Base-by-base conservation (phyloP, 1,139 yeast genomes). In the Magnusiomyces paraingens region DNA sequence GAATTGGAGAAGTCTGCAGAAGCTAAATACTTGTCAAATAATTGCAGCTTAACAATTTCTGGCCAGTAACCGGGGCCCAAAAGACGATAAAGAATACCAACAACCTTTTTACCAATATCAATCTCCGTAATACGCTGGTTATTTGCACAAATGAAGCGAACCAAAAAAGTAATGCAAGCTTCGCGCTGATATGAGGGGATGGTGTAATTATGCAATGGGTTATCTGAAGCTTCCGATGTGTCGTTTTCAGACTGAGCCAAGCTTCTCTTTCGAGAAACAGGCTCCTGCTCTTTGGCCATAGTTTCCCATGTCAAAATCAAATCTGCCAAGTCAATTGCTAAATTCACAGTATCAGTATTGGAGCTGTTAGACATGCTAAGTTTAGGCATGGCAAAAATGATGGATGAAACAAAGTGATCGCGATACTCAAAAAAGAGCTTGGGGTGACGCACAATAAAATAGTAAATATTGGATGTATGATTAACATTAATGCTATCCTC, bases 341-440 rank as follows among this genome's bases (percentile, higher is more conserved):
- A 72, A 0, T 81, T 77, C 66, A 89, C 96, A 62, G 86, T 87
- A 60, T 91, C 98, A 12, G 83, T 68, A 0, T 93, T 86, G 2
- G 95, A 84, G 62, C 85, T 88, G 6, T 93, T 83, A 64, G 86
- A 75, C 53, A 88, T 83, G 1, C 96, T 88, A 55, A 93, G 74
- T 66, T 91, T 90, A 22, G 96, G 96, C 91, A 94, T 86, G 1
- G 96, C 96, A n/a, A 94, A 82, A 52, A 93, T 87, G 53, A 93
- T 86, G 59, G 86, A 88, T 1, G 96, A 86, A 56, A 90, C 82
- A 64, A 91, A 93, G 59, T 89, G 90, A 62, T 90, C 97, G 56
- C 98, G 78, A 8, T 93, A 93, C 52, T 82, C 83, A 64, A 80
- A 93, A 69, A 94, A 93, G 52, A 89, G 72, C 56, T 85, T 93